Conservation (phyloP, 169 alveolate species). For the Eimeria acervulina region DNA sequence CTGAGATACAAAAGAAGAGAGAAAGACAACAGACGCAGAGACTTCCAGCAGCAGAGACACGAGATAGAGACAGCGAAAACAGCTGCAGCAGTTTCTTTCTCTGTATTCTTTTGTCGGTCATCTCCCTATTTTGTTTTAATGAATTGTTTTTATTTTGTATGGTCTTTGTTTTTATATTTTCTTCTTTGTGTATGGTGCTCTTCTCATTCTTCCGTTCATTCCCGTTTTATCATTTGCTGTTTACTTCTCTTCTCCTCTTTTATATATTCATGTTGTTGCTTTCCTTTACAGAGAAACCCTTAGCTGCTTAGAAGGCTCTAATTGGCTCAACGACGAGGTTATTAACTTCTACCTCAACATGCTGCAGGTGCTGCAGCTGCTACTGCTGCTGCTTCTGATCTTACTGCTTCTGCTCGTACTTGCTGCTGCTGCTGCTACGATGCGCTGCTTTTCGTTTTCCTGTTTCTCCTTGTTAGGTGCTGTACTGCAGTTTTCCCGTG, state of each 20-base stretch:
- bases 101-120: too few relatives aligned
- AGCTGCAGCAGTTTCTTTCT: neutral
- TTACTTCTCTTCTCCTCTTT: neutral
- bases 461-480: too few relatives aligned
- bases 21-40: too few relatives aligned
- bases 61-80: neutral
- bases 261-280: neutral
- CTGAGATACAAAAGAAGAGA: too few relatives aligned
- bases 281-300: constrained; percentile 85
- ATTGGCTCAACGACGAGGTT: constrained; percentile 94
- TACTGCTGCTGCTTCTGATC: neutral
- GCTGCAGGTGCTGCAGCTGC: constrained; percentile 86
- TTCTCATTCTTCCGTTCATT: neutral
- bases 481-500: too few relatives aligned
- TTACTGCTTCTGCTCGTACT: neutral
- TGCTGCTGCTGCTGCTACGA: neutral
- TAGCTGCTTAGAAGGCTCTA: constrained; percentile 87
- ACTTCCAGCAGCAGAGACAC: neutral
- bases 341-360: constrained; percentile 92
- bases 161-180: too few relatives aligned
- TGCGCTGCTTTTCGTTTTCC: too few relatives aligned
- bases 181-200: neutral
- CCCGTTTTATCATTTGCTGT: too few relatives aligned
- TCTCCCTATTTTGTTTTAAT: neutral
- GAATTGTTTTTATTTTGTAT: neutral